Percentiles rank a stretch among this genome's conserved stretches.
phyloP scores from a whole-genome alignment of 202 grass and related monocot species.

The Sporobolus alterniflorus region DNA sequence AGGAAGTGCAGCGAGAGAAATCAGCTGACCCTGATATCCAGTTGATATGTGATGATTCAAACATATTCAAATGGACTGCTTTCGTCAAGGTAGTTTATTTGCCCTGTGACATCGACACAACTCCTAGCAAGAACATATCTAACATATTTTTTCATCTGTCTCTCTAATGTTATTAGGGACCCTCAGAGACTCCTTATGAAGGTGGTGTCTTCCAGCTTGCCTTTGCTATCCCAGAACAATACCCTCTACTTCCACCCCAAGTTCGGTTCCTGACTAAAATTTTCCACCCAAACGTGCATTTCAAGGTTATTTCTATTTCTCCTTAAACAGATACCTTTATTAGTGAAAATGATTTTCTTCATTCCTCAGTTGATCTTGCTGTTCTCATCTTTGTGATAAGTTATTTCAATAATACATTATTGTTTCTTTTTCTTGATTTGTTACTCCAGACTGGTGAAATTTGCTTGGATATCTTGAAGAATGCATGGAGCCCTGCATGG shows the following conservation, averaged over 20 bases:
- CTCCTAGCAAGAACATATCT: not conserved
- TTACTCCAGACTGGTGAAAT: constrained; percentile 88
- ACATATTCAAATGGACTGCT: constrained; percentile 99
- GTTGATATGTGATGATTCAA: constrained; percentile 93
- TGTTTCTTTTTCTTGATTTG: not conserved
- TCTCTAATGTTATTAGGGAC: constrained; percentile 55
- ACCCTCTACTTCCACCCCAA: constrained; percentile 97
- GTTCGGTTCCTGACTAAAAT: constrained; percentile 99
- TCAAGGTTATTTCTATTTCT: constrained; percentile 67
- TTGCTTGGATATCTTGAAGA: constrained; percentile 99
- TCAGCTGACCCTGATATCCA: constrained; percentile 96
- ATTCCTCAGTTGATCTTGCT: not conserved
- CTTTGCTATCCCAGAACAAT: constrained; percentile 95
- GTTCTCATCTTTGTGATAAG: not conserved
- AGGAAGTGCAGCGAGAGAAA: constrained; percentile 95
- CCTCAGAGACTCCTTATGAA: constrained; percentile 96
- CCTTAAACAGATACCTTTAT: not conserved
- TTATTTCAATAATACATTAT: not conserved
- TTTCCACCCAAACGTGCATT: constrained; percentile 99
- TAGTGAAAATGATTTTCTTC: not conserved
- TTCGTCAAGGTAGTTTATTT: constrained; percentile 65
- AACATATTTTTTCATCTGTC: constrained; percentile 9
- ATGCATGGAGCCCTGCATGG: constrained; percentile 99
- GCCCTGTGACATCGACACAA: not conserved
- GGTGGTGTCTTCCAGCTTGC: constrained; percentile 87